These are phyloP conservation scores for Alisma plantagoaquatica DNA, from an alignment of 106 monocot genomes.

Conservation along the genomic window DNA sequence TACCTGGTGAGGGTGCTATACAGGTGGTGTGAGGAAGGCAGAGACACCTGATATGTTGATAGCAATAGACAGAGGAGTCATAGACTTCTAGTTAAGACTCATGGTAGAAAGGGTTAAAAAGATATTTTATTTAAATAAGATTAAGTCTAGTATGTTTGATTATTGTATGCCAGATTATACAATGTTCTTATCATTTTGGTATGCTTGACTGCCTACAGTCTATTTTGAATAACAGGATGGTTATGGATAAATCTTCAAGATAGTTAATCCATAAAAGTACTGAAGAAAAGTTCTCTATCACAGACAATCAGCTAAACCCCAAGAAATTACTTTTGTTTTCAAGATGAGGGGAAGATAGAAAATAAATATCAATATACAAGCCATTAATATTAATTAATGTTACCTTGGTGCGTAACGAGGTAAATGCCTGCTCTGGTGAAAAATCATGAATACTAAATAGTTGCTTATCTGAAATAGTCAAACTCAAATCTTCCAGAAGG, in stretches of 20 bases:
- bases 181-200: no score
- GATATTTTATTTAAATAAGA: no score
- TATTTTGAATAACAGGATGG: no score
- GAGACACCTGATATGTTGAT: no score
- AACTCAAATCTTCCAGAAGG: constrained; percentile 16
- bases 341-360: not conserved
- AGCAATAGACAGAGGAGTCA: no score
- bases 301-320: not conserved
- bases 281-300: not conserved
- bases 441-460: constrained; percentile 66
- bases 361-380: not conserved
- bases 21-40: no score
- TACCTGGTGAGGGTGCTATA: no score
- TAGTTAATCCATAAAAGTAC: not conserved
- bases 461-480: constrained; percentile 35
- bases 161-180: no score
- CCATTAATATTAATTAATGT: not conserved
- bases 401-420: constrained; percentile 55
- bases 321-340: not conserved
- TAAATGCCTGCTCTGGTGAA: constrained; percentile 79
- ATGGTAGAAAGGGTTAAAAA: no score
- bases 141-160: no score
- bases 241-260: not conserved
- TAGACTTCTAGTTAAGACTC: no score
- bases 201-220: no score